phyloP scores from a whole-genome alignment of 2,329 filamentous ascomycete genomes.

The Westerdykella ornata region DNA sequence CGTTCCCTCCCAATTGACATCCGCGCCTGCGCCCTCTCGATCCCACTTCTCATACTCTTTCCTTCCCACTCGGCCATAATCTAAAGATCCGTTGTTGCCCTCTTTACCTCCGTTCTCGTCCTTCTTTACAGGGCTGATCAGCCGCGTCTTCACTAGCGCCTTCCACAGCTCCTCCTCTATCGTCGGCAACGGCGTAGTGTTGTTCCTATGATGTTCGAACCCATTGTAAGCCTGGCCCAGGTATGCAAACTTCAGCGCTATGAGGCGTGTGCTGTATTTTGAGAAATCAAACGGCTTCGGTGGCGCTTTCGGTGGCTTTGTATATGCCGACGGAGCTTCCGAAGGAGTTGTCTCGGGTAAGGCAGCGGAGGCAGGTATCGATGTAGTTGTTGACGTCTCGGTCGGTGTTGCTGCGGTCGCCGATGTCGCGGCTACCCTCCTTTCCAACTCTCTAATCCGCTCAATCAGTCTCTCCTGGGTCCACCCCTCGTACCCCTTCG shows the following conservation, averaged over 20 bases:
- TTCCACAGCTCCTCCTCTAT: slow-evolving; percentile 95
- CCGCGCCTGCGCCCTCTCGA: slow-evolving; percentile 31
- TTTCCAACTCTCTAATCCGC: slow-evolving; percentile 28
- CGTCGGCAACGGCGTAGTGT: slow-evolving; percentile 62
- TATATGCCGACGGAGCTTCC: slow-evolving; percentile 12
- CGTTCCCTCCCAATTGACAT: slow-evolving; percentile 71
- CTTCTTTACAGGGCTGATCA: slow-evolving; percentile 51
- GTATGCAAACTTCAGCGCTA: slow-evolving; percentile 92
- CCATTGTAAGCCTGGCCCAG: slow-evolving; percentile 87
- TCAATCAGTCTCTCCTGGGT: slow-evolving; percentile 31
- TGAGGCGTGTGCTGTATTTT: slow-evolving; percentile 73
- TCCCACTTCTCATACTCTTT: slow-evolving; percentile 34
- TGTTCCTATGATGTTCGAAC: slow-evolving; percentile 76
- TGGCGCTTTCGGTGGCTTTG: slow-evolving; percentile 31
- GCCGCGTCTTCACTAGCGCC: slow-evolving; percentile 69
- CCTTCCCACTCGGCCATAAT: slow-evolving; percentile 24
- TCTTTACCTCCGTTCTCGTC: slow-evolving; percentile 10
- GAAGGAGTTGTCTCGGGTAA: neutral
- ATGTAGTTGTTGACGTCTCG: slow-evolving; percentile 2
- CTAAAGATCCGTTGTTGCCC: slow-evolving; percentile 11
- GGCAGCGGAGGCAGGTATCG: slow-evolving; percentile 1
- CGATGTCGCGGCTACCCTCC: neutral
- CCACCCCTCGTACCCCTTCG: slow-evolving; percentile 25
- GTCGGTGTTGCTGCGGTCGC: neutral
- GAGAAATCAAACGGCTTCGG: slow-evolving; percentile 63